Base-by-base conservation (phyloP, 345 rosid species). In the Dipteronia sinensis region DNA sequence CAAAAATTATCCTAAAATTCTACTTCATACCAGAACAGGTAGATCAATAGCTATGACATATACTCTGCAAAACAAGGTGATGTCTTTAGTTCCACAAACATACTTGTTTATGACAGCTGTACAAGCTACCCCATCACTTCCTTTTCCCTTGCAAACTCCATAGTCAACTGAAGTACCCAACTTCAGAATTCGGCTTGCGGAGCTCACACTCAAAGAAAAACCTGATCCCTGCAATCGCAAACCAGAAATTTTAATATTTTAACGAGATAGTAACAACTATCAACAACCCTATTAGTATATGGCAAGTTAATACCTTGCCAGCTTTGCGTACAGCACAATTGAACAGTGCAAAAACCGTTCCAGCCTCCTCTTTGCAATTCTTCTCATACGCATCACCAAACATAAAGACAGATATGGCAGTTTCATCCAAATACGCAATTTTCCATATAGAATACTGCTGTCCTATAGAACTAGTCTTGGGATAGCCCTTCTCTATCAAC, bases 141-240 rank as follows among this genome's bases (percentile, higher is more conserved):
- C 89, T 83, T 89, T 89, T 2, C 93, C 92, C 78, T 88, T 82
- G 87, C 98, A 94, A 86, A 89, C 92, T 78, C 97, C 97, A 87
- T 91, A 90, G 82, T 94, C 99, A 76, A 80, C 90, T 0, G 98
- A 94, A 55, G 88, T 82, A 65, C 99, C 97, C 51, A 96, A 88
- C 78, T 91, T 96, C 9, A 94, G 56, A 66, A 94, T 83, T 83
- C 94, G 97, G 75, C 82, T 87, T 46, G 91, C 77, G 10, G 94
- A 88, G 82, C 73, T 84, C 55, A 87, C 85, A 78, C 92, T 96
- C 86, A 94, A 83, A 62, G 97, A 91, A 83, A 91, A 91, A 25
- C 90, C 94, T 53, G 79, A 42, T 23, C 93, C 97, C 97, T 92
- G 84, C 58, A 79, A 84, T 65, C 77, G 49, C 71, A 73, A 53